A percentile compares a stretch with the other conserved stretches of the same genome.
Conservation (phyloP, 345 rosid species). For the Salix exigua region DNA sequence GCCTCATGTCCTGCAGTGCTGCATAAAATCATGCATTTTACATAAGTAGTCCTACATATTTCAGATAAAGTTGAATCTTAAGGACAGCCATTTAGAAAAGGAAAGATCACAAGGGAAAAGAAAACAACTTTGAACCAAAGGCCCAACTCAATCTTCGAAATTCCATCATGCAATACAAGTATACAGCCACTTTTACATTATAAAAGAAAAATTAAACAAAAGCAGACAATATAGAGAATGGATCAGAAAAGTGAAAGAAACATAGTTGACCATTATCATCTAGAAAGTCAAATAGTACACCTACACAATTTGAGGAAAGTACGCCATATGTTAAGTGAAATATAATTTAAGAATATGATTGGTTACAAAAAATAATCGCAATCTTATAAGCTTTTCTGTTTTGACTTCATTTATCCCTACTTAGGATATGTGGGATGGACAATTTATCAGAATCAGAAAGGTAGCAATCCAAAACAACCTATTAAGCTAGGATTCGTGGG, state of each 20-base stretch:
- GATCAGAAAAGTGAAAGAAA: not conserved
- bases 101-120: no score
- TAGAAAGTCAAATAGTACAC: not conserved
- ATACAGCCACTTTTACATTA: not conserved
- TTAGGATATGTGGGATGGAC: not conserved
- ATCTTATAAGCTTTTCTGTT: not conserved
- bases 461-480: not conserved
- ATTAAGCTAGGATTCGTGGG: not conserved
- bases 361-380: not conserved
- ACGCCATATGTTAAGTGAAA: not conserved
- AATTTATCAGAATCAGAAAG: not conserved
- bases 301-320: not conserved
- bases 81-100: no score
- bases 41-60: not conserved
- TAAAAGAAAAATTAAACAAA: not conserved
- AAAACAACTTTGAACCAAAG: not conserved
- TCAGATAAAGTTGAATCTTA: no score
- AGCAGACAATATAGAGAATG: not conserved
- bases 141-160: not conserved
- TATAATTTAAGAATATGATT: not conserved
- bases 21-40: constrained; percentile 3
- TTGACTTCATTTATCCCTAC: not conserved
- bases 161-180: not conserved
- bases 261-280: not conserved
- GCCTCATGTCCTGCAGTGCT: constrained; percentile 54